Evolutionary conservation across 805 yeast species (phyloP).

Genomic region (Kazachstania africana): DNA sequence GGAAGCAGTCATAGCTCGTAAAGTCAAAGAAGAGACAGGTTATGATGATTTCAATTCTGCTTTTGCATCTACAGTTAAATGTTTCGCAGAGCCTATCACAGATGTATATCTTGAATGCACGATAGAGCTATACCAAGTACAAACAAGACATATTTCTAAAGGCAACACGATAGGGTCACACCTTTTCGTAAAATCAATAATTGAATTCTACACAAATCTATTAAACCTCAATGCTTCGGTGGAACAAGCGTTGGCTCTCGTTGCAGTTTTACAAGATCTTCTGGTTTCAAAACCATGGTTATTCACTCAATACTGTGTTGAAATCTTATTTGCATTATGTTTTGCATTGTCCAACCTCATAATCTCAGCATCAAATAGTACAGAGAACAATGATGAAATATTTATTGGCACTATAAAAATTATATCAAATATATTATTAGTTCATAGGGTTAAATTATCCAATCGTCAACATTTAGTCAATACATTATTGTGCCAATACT

Average conservation of each 20-base stretch:
- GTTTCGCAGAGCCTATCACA: slow-evolving; percentile 4
- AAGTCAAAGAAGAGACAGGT: background rate
- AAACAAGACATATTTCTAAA: slow-evolving; percentile 10
- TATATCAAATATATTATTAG: slow-evolving; percentile 48
- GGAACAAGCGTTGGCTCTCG: slow-evolving; percentile 7
- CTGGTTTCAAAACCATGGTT: slow-evolving; percentile 44
- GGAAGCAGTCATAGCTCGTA: slow-evolving; percentile 5
- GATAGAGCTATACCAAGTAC: slow-evolving; percentile 14
- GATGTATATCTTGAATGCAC: slow-evolving; percentile 5
- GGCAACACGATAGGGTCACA: slow-evolving; percentile 12
- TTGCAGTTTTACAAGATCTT: slow-evolving; percentile 29
- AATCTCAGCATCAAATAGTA: background rate
- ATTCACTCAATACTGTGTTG: slow-evolving; percentile 56
- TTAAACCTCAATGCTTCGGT: slow-evolving; percentile 3
- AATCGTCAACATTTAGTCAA: slow-evolving; percentile 64
- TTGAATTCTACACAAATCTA: slow-evolving; percentile 18
- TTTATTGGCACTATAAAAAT: slow-evolving; percentile 35
- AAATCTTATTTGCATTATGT: slow-evolving; percentile 34
- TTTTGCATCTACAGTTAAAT: slow-evolving; percentile 7
- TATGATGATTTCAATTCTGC: slow-evolving; percentile 11
- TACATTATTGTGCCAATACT: slow-evolving; percentile 35
- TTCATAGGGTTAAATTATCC: slow-evolving; percentile 58
- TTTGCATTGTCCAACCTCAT: slow-evolving; percentile 3
- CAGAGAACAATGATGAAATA: slow-evolving; percentile 14
- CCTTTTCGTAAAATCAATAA: slow-evolving; percentile 25